Conservation (phyloP, 768 basidiomycete genomes). For the Stropharia rugosoannulata region DNA sequence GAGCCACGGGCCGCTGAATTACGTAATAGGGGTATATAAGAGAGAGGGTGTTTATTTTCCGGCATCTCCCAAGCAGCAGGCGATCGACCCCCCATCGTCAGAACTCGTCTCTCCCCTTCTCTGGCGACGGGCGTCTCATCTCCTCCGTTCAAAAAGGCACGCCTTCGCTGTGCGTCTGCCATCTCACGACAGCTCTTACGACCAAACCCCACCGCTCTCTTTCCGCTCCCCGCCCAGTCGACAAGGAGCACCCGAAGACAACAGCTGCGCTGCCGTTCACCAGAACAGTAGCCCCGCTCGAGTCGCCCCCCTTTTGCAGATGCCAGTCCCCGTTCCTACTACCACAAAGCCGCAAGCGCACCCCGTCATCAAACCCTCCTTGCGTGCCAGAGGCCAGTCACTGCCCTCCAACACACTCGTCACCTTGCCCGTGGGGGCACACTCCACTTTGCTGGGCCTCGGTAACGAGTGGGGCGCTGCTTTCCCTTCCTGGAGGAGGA, state of each 20-base stretch:
- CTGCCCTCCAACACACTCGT: slow-evolving; percentile 53
- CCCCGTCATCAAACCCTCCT: slow-evolving; percentile 60
- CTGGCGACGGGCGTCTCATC: slow-evolving; percentile 27
- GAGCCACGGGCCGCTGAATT: slow-evolving; percentile 14
- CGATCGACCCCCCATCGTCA: slow-evolving; percentile 49
- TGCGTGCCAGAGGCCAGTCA: slow-evolving; percentile 41
- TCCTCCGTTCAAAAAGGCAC: slow-evolving; percentile 70
- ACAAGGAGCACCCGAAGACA: slow-evolving; percentile 42
- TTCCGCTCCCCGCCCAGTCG: slow-evolving; percentile 56
- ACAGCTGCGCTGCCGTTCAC: slow-evolving; percentile 28
- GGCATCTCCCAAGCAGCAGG: slow-evolving; percentile 34
- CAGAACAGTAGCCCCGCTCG: slow-evolving; percentile 35
- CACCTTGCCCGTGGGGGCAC: slow-evolving; percentile 57
- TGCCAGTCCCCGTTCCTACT: slow-evolving; percentile 85
- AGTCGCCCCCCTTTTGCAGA: slow-evolving; percentile 56
- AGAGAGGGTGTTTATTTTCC: slow-evolving; percentile 14
- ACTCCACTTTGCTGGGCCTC: slow-evolving; percentile 56
- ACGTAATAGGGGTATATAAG: slow-evolving; percentile 32
- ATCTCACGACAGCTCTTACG: slow-evolving; percentile 70
- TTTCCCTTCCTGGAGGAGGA: slow-evolving; percentile 69
- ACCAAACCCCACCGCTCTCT: slow-evolving; percentile 48
- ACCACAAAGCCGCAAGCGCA: slow-evolving; percentile 58
- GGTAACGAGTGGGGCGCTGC: slow-evolving; percentile 76
- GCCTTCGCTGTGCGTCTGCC: slow-evolving; percentile 94
- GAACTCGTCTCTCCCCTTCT: slow-evolving; percentile 30